Evolutionary conservation across 257 asterid genomes (phyloP), one percentile per base, ranked within the genome.

Genomic region (Fraxinus quadrangulata): DNA sequence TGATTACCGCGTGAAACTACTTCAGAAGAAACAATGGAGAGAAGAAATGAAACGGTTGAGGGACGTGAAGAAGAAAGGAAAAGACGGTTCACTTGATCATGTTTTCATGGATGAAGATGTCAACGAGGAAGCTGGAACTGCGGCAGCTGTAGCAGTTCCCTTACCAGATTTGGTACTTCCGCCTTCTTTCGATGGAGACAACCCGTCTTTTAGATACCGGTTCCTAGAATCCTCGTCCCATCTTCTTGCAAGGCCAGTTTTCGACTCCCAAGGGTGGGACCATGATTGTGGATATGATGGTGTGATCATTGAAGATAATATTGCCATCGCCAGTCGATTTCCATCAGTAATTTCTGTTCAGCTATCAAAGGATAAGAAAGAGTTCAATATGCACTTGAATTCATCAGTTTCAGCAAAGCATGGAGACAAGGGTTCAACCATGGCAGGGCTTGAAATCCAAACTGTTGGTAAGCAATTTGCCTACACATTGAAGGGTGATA

Each of bases 231-330:
- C 74, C 19, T 72, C 85, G 19, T 74, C 81, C 5, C 76, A 67
- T 56, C 77, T 71, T 77, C 81, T 76, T 67, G 39, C 79, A 1
- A 68, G 78, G 67, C 90, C 89, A 47, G 81, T 75, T 74, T 42
- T 85, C 45, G 73, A 81, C 81, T 69, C 84, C 49, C 83, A 75
- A 3, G 77, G 85, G 26, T 87, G 90, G 90, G 88, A 86, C 81
- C 88, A 80, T 26, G 86, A 84, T 36, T 83, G 75, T 83, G 89
- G 84, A 67, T 84, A 68, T 80, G 84, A 84, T 67, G 88, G 85
- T 5, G 77, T 82, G 30, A 74, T 67, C 78, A 70, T 85, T 7
- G 89, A 85, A 78, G 87, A 82, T 51, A 75, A 61, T 69, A 24
- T 78, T 24, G 45, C 78, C 39, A 34, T 76, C 74, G 83, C 86